Base-by-base conservation (phyloP, 768 basidiomycete species). In the Phylloporus sp. region DNA sequence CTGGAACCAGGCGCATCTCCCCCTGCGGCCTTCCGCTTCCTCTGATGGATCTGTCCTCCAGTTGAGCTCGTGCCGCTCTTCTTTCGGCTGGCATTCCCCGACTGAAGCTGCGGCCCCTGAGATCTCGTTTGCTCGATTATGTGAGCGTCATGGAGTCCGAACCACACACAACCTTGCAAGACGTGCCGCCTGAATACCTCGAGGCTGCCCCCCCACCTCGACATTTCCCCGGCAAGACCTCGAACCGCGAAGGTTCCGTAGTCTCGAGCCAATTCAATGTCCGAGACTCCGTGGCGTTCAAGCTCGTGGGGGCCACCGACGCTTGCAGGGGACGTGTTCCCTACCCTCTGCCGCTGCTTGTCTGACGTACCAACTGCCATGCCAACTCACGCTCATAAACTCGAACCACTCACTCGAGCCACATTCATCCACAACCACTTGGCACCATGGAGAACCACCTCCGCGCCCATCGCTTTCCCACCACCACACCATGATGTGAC, bases 21-120 rank as follows among this genome's bases (percentile, higher is more conserved):
- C 37, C 53, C 49, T 59, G 52, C 60, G 62, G 62, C n/a, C 60
- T 57, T 54, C 63, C 63, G 60, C 45, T 55, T 55, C 62, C 62
- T 59, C 23, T 49, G 49, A 52, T 49, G 18, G 35, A 28, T n/a
- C 26, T 24, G 3, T 35, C 54, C 39, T 55, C 50, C 46, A 64
- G 52, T 39, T 48, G 60, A 51, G 57, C 17, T 42, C 31, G 24
- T 50, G 24, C 51, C 57, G 48, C 57, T 43, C 24, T 56, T 56
- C 47, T 35, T 31, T 47, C 44, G 48, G 38, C 48, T 38, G 38
- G 32, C 38, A 18, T 33, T 51, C 21, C 21, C 28, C 35, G 50
- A 27, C 44, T 42, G 28, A 38, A 49, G 32, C 50, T 40, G 39
- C 42, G 44, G 31, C 29, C 48, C 49, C 47, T 54, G 48, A 44